Conservation (phyloP, 2,329 filamentous ascomycete species). For the Hymenoscyphus fructigenus region DNA sequence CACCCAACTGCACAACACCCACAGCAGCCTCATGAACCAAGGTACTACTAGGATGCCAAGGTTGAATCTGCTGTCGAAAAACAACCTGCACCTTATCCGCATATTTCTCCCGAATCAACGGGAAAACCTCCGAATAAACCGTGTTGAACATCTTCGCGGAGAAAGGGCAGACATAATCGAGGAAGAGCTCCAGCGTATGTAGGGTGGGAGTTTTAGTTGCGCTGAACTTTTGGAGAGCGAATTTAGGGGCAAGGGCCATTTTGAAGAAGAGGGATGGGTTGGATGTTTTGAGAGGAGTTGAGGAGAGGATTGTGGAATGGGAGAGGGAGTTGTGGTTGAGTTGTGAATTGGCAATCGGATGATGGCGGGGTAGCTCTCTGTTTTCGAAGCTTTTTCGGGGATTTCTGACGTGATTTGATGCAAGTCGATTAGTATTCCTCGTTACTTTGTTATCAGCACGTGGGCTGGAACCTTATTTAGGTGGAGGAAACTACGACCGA, state of each 20-base stretch:
- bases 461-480: neutral
- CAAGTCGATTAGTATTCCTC: neutral
- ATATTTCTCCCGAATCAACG: conserved; percentile 62
- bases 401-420: conserved; percentile 1
- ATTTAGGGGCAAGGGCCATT: conserved; percentile 78
- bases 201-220: conserved; percentile 44
- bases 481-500: neutral
- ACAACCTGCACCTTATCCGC: conserved; percentile 65
- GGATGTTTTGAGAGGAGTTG: neutral
- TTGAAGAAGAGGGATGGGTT: conserved; percentile 5
- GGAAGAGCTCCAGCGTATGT: conserved; percentile 65
- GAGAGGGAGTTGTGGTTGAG: neutral
- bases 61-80: conserved; percentile 89
- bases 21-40: conserved; percentile 79
- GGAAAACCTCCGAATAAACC: conserved; percentile 64
- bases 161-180: conserved; percentile 90
- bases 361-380: neutral
- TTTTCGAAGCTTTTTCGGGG: neutral
- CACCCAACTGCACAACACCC: conserved; percentile 71
- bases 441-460: conserved; percentile 1
- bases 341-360: neutral
- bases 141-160: conserved; percentile 71
- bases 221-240: conserved; percentile 67
- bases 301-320: neutral
- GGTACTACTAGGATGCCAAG: conserved; percentile 88